phyloP scores from a whole-genome alignment of 257 asterid species.

The Jasminum sambac region DNA sequence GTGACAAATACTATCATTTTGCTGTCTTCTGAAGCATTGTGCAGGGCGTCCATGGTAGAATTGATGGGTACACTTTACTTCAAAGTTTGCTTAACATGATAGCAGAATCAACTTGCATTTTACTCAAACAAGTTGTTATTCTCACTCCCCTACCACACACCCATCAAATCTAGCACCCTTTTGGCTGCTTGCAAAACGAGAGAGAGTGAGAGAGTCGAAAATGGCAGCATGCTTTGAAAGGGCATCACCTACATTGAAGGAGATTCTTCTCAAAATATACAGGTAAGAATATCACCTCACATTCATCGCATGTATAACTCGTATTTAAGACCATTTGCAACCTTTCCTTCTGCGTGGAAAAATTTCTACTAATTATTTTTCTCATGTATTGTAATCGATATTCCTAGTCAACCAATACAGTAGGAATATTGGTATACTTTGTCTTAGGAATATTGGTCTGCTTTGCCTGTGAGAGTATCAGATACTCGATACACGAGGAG shows the following conservation, averaged over 20 bases:
- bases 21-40: slow-evolving; percentile 15
- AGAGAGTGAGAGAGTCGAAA: slow-evolving; percentile 10
- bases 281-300: slow-evolving; percentile 38
- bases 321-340: no score
- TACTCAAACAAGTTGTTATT: slow-evolving; percentile 46
- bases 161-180: slow-evolving; percentile 21
- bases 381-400: no score
- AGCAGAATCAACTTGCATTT: slow-evolving; percentile 45
- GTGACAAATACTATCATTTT: neutral
- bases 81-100: slow-evolving; percentile 47
- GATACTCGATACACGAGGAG: no score
- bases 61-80: slow-evolving; percentile 38
- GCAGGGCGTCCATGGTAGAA: neutral
- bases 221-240: slow-evolving; percentile 81
- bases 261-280: slow-evolving; percentile 70
- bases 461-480: no score
- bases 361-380: no score
- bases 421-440: no score
- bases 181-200: neutral
- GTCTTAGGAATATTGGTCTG: no score
- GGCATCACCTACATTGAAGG: slow-evolving; percentile 83
- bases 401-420: no score
- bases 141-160: slow-evolving; percentile 21
- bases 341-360: no score
- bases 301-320: neutral